Conservation (phyloP, 306 rosid genomes). For the Spatholobus suberectus region DNA sequence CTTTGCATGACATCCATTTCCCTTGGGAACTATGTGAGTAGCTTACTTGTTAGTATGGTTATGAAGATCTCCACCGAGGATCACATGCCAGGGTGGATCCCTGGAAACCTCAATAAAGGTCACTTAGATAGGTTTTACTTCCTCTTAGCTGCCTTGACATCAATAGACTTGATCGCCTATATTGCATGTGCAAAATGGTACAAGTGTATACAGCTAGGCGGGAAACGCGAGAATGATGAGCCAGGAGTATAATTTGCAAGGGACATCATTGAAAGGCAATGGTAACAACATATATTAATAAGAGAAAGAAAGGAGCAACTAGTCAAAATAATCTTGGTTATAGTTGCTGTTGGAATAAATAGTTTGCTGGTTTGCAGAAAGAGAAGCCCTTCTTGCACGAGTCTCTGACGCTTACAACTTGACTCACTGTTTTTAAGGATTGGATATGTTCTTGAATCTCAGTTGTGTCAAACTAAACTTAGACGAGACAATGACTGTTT, state of each 20-base stretch:
- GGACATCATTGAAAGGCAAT: conserved; percentile 40
- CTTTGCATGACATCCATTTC: conserved; percentile 97
- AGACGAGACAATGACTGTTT: conserved; percentile 52
- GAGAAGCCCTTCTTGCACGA: conserved; percentile 48
- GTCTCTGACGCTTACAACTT: conserved; percentile 46
- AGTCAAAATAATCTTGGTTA: conserved; percentile 39
- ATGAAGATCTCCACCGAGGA: conserved; percentile 94
- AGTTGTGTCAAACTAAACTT: conserved; percentile 39
- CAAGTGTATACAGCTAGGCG: conserved; percentile 79
- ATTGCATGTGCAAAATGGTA: conserved; percentile 90
- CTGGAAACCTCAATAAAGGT: conserved; percentile 95
- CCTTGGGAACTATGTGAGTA: conserved; percentile 94
- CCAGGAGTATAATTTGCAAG: conserved; percentile 51
- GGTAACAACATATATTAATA: conserved; percentile 53
- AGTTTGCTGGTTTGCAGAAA: conserved; percentile 27
- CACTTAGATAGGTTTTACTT: conserved; percentile 93
- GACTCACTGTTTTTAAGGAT: conserved; percentile 10
- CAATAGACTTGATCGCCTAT: conserved; percentile 75
- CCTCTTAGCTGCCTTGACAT: conserved; percentile 89
- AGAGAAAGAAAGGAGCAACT: conserved; percentile 58
- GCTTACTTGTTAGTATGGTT: conserved; percentile 88
- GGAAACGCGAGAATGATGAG: conserved; percentile 56
- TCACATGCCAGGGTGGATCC: conserved; percentile 98
- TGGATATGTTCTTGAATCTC: conserved; percentile 32
- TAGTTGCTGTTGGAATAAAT: conserved; percentile 43